Percentiles rank a stretch among this genome's conserved stretches.
Conservation (phyloP, 2,329 filamentous ascomycete species). For the Neonectria ditissima region DNA sequence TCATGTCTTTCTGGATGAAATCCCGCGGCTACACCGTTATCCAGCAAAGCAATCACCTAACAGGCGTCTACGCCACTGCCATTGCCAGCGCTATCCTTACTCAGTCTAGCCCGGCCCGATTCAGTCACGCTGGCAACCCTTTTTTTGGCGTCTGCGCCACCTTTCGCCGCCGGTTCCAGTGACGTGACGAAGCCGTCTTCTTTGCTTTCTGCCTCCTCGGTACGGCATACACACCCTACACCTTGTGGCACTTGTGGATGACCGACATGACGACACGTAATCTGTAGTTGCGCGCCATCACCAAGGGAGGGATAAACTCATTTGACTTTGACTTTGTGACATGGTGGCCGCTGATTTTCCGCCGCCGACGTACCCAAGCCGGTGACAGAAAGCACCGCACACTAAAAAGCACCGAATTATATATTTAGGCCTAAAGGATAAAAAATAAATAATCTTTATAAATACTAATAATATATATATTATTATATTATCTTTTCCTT, state of each 20-base stretch:
- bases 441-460: no score
- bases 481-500: no score
- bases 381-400: no score
- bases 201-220: neutral
- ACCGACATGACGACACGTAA: constrained; percentile 1
- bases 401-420: no score
- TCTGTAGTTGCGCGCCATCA: constrained; percentile 11
- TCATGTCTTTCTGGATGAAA: constrained; percentile 2
- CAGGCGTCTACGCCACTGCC: constrained; percentile 1
- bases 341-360: constrained; percentile 17
- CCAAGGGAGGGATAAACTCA: constrained; percentile 16
- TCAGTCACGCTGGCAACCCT: neutral
- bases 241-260: constrained; percentile 2
- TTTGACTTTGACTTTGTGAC: constrained; percentile 19
- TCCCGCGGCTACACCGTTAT: constrained; percentile 1
- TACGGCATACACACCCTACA: neutral
- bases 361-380: no score
- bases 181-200: neutral
- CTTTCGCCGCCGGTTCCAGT: neutral
- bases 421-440: no score
- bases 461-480: no score
- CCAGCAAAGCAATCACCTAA: neutral
- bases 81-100: neutral
- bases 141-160: neutral
- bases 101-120: neutral